Base-by-base conservation (phyloP, 1,139 yeast species). In the Taphrina deformans region DNA sequence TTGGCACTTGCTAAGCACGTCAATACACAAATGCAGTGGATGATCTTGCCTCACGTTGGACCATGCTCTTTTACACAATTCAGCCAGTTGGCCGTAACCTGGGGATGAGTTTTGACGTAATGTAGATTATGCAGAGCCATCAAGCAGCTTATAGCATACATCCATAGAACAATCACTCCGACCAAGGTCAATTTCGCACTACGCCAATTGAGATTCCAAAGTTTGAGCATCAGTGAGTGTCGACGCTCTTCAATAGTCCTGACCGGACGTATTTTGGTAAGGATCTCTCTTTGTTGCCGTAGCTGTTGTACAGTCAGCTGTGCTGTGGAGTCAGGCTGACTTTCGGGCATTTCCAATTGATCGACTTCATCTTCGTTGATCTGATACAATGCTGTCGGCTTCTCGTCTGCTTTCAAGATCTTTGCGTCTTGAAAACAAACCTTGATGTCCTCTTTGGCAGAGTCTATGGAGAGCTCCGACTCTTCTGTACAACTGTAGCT, bases 141-240 rank as follows among this genome's bases (percentile, higher is more conserved):
- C 33, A 53, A 16, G 14, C 35, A n/a, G 21, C 33, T 31, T 23
- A 53, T 53, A 7, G 46, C 23, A 24, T 35, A 38, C 48, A 53
- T 23, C 48, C 35, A 38, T 33, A 53, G 10, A 33, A 29, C 16
- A 14, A 33, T 16, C 27, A 16, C 33, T 14, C 58, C 58, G 35
- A 35, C 58, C 46, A 53, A 9, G 18, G 46, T 31, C 58, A 53
- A 14, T 18, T 53, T 53, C 3, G 58, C 58, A 23, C 58, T 38
- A 12, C 58, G 29, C 58, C 58, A 53, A 53, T 53, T 53, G 23
- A 53, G 58, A 14, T 23, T 16, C 58, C 58, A 53, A 6, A 53
- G 58, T 21, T 23, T 38, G 35, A 53, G 16, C 23, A 38, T 21
- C 27, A 23, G 7, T 7, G 55, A 51, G 44, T 51, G 23, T 10